These are phyloP conservation scores for Chloranthus sessilifolius DNA, from an alignment of 164 flowering plant species.

Conservation along the genomic window DNA sequence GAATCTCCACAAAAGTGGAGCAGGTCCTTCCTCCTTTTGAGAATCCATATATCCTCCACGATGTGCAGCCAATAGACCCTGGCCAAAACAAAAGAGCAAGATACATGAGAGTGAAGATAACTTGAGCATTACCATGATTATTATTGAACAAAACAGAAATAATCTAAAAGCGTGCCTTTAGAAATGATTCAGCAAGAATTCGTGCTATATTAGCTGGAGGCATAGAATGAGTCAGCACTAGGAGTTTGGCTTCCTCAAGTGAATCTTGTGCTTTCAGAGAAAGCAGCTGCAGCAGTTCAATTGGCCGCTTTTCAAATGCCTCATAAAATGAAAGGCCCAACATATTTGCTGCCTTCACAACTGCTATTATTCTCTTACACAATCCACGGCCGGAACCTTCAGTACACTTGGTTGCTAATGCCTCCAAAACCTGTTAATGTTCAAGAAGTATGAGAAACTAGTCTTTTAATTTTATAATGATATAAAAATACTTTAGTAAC, in stretches of 20 bases:
- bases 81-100: conserved; percentile 6
- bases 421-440: conserved; percentile 60
- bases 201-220: conserved; percentile 85
- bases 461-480: too few species aligned
- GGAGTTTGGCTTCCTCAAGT: conserved; percentile 81
- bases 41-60: conserved; percentile 99
- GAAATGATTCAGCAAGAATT: conserved; percentile 94
- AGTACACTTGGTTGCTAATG: conserved; percentile 41
- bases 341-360: conserved; percentile 83
- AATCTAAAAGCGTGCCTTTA: conserved; percentile 42
- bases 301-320: conserved; percentile 83
- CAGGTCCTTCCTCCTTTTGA: conserved; percentile 99
- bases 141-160: not conserved
- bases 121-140: not conserved
- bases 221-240: conserved; percentile 81
- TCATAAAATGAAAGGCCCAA: conserved; percentile 80
- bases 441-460: too few species aligned
- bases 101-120: conserved; percentile 6
- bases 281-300: conserved; percentile 85
- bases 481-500: not conserved
- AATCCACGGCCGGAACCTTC: conserved; percentile 84
- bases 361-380: conserved; percentile 78
- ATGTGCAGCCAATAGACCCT: conserved; percentile 99
- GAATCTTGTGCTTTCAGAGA: conserved; percentile 99
- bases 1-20: conserved; percentile 93